A percentile compares a stretch with the other conserved stretches of the same genome.
phyloP scores from a whole-genome alignment of 192 early-diverging fungal genomes.

The Coemansia sp. region DNA sequence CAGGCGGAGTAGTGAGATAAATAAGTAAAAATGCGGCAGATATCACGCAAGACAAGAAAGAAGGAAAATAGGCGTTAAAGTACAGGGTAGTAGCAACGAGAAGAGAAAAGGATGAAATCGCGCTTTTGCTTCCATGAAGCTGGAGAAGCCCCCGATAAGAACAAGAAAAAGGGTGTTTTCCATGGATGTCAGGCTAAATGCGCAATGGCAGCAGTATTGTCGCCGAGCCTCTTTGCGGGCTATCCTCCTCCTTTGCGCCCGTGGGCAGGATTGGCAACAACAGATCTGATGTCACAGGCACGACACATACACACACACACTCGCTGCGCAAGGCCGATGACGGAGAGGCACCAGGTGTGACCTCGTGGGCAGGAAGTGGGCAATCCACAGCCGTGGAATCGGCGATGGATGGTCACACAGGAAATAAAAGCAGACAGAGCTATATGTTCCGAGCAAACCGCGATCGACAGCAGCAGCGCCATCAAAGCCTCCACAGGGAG shows the following conservation, averaged over 20 bases:
- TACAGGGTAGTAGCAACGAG: neutral
- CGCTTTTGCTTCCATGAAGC: neutral
- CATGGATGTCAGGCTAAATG: slow-evolving; percentile 3
- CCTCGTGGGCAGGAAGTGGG: neutral
- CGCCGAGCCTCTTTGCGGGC: neutral
- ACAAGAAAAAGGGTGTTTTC: neutral
- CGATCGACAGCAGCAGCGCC: slow-evolving; percentile 7
- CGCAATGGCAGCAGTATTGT: slow-evolving; percentile 6
- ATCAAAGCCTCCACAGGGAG: neutral
- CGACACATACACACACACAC: neutral
- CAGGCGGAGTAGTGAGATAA: neutral
- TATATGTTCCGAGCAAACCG: neutral
- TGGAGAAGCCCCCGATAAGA: slow-evolving; percentile 2
- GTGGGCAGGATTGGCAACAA: slow-evolving; percentile 1
- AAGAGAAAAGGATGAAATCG: neutral
- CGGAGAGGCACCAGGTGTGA: neutral
- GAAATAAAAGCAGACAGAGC: neutral
- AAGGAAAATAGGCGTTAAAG: neutral
- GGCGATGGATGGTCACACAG: slow-evolving; percentile 3
- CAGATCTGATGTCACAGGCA: slow-evolving; percentile 6
- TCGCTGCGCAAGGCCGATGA: neutral
- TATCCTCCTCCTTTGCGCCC: neutral
- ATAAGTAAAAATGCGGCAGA: neutral
- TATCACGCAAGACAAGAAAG: neutral
- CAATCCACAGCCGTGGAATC: slow-evolving; percentile 11